These are phyloP conservation scores for Suillus weaverae DNA, from an alignment of 768 basidiomycete genomes.

Conservation along the genomic window DNA sequence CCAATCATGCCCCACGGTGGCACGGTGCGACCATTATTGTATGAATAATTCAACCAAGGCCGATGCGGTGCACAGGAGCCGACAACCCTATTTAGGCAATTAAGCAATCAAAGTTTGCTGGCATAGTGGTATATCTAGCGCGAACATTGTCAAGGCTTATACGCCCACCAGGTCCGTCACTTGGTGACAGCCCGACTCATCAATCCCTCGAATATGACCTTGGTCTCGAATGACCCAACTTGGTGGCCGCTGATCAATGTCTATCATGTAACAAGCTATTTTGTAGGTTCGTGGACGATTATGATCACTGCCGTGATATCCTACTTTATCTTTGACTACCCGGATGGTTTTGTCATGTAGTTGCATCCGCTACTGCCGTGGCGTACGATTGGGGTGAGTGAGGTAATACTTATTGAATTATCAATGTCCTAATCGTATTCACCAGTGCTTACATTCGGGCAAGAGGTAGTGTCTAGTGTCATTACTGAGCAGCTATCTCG, in stretches of 20 bases:
- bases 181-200: neutral
- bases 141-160: neutral
- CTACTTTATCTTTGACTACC: neutral
- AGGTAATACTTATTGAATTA: too few relatives aligned
- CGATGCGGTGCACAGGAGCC: neutral
- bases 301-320: neutral
- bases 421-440: neutral
- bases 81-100: too few relatives aligned
- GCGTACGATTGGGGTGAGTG: neutral
- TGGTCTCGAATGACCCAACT: neutral
- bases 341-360: neutral
- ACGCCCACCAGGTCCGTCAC: neutral
- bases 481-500: neutral
- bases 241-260: neutral
- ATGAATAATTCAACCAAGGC: neutral
- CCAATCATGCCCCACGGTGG: neutral
- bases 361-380: neutral
- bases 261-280: neutral
- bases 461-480: conserved; percentile 4
- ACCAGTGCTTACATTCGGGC: neutral
- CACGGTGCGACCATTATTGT: too few relatives aligned
- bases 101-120: neutral
- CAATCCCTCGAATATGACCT: neutral
- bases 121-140: conserved; percentile 1
- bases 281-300: neutral